A percentile compares a stretch with the other conserved stretches of the same genome.
These are phyloP conservation scores for Carex arenaria DNA, from an alignment of 202 grass and related monocot species.

Conservation along the genomic window DNA sequence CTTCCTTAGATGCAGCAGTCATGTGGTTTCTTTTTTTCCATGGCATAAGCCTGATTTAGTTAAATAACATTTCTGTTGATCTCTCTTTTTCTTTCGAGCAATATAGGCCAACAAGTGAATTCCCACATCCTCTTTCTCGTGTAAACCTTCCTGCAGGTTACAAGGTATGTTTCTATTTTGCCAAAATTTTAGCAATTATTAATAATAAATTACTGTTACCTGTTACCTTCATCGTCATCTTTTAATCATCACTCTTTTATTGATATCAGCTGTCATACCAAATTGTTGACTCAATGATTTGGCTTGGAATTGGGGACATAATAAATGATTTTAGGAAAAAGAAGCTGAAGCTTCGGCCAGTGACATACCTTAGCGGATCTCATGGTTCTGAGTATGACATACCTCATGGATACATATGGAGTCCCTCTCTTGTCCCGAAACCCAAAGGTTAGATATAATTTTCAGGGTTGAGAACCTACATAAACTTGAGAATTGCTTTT, in stretches of 20 bases:
- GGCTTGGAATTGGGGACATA: conserved; percentile 97
- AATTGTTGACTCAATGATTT: conserved; percentile 99
- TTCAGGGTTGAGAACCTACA: not conserved
- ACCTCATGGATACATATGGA: conserved; percentile 98
- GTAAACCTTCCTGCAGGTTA: conserved; percentile 85
- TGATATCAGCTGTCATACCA: conserved; percentile 82
- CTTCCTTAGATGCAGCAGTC: not conserved
- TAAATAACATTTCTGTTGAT: not conserved
- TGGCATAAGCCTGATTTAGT: not conserved
- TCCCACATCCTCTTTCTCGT: conserved; percentile 93
- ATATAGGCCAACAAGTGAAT: conserved; percentile 95
- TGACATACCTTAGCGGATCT: conserved; percentile 86
- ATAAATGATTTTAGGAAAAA: conserved; percentile 99
- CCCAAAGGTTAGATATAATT: conserved; percentile 52
- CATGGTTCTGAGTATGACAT: conserved; percentile 59
- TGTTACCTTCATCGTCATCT: not conserved
- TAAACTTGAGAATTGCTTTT: not conserved
- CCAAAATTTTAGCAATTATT: not conserved
- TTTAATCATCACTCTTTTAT: not conserved
- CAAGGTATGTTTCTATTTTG: conserved; percentile 49
- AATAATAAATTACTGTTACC: not conserved
- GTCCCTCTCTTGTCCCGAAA: conserved; percentile 90
- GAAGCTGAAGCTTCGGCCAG: conserved; percentile 83
- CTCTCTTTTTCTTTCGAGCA: conserved; percentile 27
- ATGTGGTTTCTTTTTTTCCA: not conserved